phyloP scores from a whole-genome alignment of 495 filamentous ascomycete species.

The Trichocladium uniseriatum region DNA sequence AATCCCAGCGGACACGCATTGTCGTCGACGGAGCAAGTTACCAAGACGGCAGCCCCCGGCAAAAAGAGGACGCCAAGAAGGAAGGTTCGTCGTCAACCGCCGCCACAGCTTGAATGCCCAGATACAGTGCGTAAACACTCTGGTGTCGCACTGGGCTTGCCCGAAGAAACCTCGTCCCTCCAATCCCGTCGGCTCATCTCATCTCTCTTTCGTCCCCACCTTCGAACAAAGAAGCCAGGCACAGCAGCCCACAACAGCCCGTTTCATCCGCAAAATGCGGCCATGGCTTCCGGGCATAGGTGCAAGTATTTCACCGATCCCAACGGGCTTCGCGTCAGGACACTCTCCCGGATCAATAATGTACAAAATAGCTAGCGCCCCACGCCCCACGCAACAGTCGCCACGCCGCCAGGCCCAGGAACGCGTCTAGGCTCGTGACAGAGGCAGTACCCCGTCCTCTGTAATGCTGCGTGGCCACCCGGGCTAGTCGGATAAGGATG shows the following conservation, averaged over 20 bases:
- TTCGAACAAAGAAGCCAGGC: not conserved
- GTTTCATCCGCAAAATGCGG: not conserved
- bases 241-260: not conserved
- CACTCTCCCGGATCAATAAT: too few relatives aligned
- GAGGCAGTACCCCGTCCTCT: too few relatives aligned
- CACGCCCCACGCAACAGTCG: not conserved
- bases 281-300: not conserved
- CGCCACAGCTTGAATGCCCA: not conserved
- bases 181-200: constrained; percentile 3
- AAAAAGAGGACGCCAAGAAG: not conserved
- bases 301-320: too few relatives aligned
- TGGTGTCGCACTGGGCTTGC: not conserved
- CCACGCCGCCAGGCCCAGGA: not conserved
- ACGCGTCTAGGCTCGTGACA: not conserved
- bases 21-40: not conserved
- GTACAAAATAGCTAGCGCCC: too few relatives aligned
- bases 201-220: not conserved
- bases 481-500: not conserved
- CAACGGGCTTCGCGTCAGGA: too few relatives aligned
- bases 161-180: constrained; percentile 3
- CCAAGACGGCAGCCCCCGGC: constrained; percentile 1
- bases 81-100: not conserved
- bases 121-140: not conserved
- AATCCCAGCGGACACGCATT: too few relatives aligned
- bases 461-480: not conserved